Conservation (phyloP, 495 filamentous ascomycete species). For the Bathelium albidoporum region DNA sequence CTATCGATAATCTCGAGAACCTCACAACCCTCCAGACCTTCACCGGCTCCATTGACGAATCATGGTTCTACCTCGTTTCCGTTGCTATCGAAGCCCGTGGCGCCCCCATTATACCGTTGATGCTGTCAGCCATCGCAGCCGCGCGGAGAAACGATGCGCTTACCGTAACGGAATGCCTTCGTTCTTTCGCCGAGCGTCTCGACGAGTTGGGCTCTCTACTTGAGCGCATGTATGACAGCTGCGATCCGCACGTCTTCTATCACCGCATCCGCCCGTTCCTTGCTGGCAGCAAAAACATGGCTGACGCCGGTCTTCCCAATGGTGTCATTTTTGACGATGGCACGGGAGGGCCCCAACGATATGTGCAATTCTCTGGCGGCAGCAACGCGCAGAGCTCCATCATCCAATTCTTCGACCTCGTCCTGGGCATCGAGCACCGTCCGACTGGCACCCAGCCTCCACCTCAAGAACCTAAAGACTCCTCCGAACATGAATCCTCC, state of each 20-base stretch:
- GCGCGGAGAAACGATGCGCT: conserved; percentile 58
- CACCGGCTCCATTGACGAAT: conserved; percentile 92
- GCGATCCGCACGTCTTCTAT: conserved; percentile 89
- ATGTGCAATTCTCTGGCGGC: conserved; percentile 74
- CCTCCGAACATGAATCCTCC: conserved; percentile 39
- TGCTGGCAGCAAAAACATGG: conserved; percentile 95
- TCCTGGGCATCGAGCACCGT: conserved; percentile 82
- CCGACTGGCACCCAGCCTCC: conserved; percentile 65
- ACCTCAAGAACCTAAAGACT: conserved; percentile 34
- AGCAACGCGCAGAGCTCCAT: conserved; percentile 93
- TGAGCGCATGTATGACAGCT: conserved; percentile 80
- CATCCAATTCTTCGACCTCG: conserved; percentile 89
- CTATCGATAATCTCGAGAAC: conserved; percentile 72
- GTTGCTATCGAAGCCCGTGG: conserved; percentile 93
- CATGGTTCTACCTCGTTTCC: conserved; percentile 95
- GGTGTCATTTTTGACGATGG: conserved; percentile 76
- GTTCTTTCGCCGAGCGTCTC: conserved; percentile 69
- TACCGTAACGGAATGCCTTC: conserved; percentile 64
- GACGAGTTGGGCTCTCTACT: conserved; percentile 71
- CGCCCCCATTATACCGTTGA: conserved; percentile 75
- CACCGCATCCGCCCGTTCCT: conserved; percentile 87
- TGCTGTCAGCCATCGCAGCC: conserved; percentile 77
- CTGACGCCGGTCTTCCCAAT: conserved; percentile 73
- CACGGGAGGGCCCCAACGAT: conserved; percentile 45
- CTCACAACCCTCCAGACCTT: conserved; percentile 77